Conservation (phyloP, 192 early-diverging fungal species). For the Backusella westeae region DNA sequence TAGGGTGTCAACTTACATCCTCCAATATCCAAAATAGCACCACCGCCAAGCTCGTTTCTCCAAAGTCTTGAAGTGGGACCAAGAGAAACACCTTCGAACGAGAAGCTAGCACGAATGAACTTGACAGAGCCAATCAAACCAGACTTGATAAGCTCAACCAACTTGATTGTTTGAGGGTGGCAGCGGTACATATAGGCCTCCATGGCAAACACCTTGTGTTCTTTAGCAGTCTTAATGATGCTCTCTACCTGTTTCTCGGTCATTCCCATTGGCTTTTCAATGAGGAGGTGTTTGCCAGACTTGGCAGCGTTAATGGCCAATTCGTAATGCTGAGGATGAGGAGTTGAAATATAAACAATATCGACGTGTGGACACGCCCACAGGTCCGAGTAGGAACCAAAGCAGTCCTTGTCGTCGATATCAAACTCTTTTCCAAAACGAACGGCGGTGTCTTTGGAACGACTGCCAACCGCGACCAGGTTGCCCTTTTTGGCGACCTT, state of each 20-base stretch:
- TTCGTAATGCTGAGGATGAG: slow-evolving; percentile 60
- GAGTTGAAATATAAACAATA: slow-evolving; percentile 66
- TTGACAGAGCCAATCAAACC: slow-evolving; percentile 32
- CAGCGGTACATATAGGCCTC: slow-evolving; percentile 43
- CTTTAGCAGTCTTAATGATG: slow-evolving; percentile 25
- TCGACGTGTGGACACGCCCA: slow-evolving; percentile 51
- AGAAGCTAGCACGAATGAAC: slow-evolving; percentile 28
- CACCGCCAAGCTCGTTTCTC: slow-evolving; percentile 36
- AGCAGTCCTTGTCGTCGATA: slow-evolving; percentile 13
- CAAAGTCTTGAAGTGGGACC: slow-evolving; percentile 25
- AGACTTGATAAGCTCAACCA: slow-evolving; percentile 11
- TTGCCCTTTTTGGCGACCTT: slow-evolving; percentile 12
- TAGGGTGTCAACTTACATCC: slow-evolving; percentile 29
- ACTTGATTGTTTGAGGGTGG: slow-evolving; percentile 32
- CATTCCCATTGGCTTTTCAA: slow-evolving; percentile 40
- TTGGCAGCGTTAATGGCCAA: slow-evolving; percentile 48
- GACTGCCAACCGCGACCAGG: slow-evolving; percentile 33
- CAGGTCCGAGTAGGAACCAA: slow-evolving; percentile 47
- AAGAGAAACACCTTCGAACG: slow-evolving; percentile 24
- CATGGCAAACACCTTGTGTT: slow-evolving; percentile 29
- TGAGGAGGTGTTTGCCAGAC: slow-evolving; percentile 60
- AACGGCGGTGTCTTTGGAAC: slow-evolving; percentile 13
- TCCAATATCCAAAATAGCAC: slow-evolving; percentile 36
- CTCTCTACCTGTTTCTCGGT: slow-evolving; percentile 22
- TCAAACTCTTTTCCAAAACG: slow-evolving; percentile 23